Evolutionary conservation across 306 rosid genomes (phyloP).

Genomic region (Cucurbita maxima): DNA sequence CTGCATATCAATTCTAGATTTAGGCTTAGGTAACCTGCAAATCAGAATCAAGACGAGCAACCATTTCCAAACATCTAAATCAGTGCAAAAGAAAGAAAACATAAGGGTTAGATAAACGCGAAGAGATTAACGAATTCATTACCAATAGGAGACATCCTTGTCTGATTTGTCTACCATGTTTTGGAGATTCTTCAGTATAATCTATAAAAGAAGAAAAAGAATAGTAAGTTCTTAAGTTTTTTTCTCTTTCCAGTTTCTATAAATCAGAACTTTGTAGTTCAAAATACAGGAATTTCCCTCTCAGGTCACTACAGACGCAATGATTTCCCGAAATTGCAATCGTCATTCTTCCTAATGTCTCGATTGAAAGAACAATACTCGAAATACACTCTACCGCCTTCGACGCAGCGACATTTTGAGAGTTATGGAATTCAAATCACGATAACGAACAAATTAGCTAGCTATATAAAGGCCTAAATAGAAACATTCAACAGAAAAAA

Average conservation of each 20-base stretch:
- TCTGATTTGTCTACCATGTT: background rate
- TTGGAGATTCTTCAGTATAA: background rate
- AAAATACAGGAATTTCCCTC: background rate
- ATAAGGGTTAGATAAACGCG: background rate
- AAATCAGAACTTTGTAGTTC: background rate
- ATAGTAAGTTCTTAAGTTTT: background rate
- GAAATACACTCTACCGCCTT: background rate
- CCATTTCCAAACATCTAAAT: background rate
- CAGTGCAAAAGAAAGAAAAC: background rate
- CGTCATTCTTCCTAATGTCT: background rate
- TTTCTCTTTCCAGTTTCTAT: background rate
- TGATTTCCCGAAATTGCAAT: background rate
- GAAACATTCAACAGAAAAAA: too few species aligned
- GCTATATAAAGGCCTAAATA: background rate
- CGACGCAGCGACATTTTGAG: background rate
- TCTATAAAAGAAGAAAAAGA: background rate
- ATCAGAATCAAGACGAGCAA: background rate
- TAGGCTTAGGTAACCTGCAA: conserved; percentile 20
- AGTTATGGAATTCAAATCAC: background rate
- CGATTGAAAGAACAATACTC: background rate
- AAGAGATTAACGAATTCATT: background rate
- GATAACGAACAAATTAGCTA: background rate
- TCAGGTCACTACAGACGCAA: background rate
- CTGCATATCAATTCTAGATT: conserved; percentile 7
- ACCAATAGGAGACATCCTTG: background rate